These are phyloP conservation scores for Daphne laureola DNA, from an alignment of 441 rosid species.

Conservation along the genomic window DNA sequence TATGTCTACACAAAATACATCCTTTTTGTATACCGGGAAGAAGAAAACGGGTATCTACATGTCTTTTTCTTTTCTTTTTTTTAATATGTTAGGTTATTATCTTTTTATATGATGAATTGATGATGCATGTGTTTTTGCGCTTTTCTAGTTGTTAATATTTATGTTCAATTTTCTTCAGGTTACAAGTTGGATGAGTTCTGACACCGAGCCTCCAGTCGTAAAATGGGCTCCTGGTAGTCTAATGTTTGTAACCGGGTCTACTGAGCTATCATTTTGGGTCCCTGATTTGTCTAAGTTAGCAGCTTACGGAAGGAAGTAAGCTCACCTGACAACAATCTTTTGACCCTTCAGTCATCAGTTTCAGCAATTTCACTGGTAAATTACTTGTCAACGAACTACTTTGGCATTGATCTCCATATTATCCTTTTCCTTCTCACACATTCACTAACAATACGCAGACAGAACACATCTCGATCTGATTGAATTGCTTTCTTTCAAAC, in stretches of 20 bases:
- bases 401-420: background rate
- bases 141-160: background rate
- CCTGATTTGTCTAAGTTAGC: slow-evolving; percentile 87
- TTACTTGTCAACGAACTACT: background rate
- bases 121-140: background rate
- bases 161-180: slow-evolving; percentile 34
- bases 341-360: slow-evolving; percentile 2
- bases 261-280: slow-evolving; percentile 79
- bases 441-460: background rate
- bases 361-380: background rate
- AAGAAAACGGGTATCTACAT: no score
- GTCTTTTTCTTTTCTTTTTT: no score
- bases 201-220: slow-evolving; percentile 66
- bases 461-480: no score
- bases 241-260: slow-evolving; percentile 85
- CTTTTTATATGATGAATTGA: background rate
- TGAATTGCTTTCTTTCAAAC: no score
- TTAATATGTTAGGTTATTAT: background rate
- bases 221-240: slow-evolving; percentile 97
- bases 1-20: no score
- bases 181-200: slow-evolving; percentile 65
- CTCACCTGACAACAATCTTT: background rate
- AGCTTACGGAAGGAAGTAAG: slow-evolving; percentile 74
- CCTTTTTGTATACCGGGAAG: no score
- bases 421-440: background rate